Base-by-base conservation (phyloP, 768 basidiomycete species). In the Tylopilus sp. region DNA sequence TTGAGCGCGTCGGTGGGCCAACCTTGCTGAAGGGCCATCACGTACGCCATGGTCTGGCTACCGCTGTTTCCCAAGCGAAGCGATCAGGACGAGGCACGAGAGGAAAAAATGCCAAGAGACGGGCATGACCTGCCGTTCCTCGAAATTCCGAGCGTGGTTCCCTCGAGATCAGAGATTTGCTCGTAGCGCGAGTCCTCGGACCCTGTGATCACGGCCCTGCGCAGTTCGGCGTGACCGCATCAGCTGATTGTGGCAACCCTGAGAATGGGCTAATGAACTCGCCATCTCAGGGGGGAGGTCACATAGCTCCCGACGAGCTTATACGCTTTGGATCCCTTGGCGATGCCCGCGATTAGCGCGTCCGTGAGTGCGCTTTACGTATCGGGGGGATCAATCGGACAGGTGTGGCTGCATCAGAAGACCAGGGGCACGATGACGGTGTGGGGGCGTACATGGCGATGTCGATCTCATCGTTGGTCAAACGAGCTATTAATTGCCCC, bases 231-330 rank as follows among this genome's bases (percentile, higher is more conserved):
- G 5, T 10, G 7, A 44, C 30, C 11, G 22, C 40, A 9, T 12
- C 6, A 13, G 22, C 24, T 41, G 22, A 13, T 25, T 34, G 16
- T 13, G 37, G 24, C 19, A 45, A 13, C 14, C 38, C 33, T 29
- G 45, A n/a, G 46, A 19, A 25, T 28, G 19, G 43, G 43, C 28
- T 25, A 24, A 36, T 21, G 34, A 34, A 60, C 74, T 45, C 56
- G 85, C 94, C 92, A 98, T 73, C 91, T 87, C 38, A 98, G 73
- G 2, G 94, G 90, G 5, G 91, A 90, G 1, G 81, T 82, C 43
- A 98, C 94, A 66, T 92, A 98, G 64, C 89, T 90, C 8, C 96
- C 94, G 4, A 96, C 85, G 17, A 98, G 85, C 68, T 89, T 93
- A 72, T 97, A 99, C 8, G 87, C 82, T 48, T 80, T 78, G 0